A percentile compares a stretch with the other conserved stretches of the same genome.
Evolutionary conservation across 1,284 basidiomycete genomes (phyloP).

Genomic region (Austroboletus novae-zelandiae): DNA sequence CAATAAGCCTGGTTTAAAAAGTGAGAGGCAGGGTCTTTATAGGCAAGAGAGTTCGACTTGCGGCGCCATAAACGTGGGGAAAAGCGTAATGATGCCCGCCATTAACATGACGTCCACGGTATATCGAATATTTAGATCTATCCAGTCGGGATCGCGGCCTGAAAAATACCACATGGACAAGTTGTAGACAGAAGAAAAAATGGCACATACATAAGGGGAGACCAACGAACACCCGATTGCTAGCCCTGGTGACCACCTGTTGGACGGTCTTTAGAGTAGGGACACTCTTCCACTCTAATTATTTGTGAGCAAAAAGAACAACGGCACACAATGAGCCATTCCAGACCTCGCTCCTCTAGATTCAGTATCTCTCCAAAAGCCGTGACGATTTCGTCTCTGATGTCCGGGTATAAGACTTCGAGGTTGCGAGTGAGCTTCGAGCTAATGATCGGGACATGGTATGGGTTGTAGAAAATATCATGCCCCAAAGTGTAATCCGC

Average conservation of each 20-base stretch:
- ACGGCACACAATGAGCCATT: conserved; percentile 12
- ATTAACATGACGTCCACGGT: conserved; percentile 33
- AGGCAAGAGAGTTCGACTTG: conserved; percentile 14
- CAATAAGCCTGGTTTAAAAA: conserved; percentile 5
- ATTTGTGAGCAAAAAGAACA: background rate
- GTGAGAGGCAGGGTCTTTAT: background rate
- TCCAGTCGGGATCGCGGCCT: conserved; percentile 41
- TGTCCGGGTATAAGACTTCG: conserved; percentile 19
- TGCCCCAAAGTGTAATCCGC: no score
- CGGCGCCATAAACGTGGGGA: conserved; percentile 41
- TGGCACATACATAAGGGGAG: conserved; percentile 36
- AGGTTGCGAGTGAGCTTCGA: conserved; percentile 34
- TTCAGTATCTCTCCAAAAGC: conserved; percentile 29
- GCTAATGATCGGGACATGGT: conserved; percentile 27
- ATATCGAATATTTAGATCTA: conserved; percentile 33
- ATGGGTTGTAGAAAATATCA: conserved; percentile 24
- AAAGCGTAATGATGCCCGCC: conserved; percentile 30
- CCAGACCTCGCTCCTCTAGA: conserved; percentile 1
- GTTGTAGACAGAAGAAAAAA: background rate
- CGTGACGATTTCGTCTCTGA: conserved; percentile 33
- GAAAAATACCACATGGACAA: background rate
- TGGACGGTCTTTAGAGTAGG: conserved; percentile 13
- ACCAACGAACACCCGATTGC: conserved; percentile 41
- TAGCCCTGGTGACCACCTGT: conserved; percentile 32
- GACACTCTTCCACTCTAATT: conserved; percentile 31